Conservation (phyloP, 169 alveolate genomes). For the Cryptosporidium tyzzeri region DNA sequence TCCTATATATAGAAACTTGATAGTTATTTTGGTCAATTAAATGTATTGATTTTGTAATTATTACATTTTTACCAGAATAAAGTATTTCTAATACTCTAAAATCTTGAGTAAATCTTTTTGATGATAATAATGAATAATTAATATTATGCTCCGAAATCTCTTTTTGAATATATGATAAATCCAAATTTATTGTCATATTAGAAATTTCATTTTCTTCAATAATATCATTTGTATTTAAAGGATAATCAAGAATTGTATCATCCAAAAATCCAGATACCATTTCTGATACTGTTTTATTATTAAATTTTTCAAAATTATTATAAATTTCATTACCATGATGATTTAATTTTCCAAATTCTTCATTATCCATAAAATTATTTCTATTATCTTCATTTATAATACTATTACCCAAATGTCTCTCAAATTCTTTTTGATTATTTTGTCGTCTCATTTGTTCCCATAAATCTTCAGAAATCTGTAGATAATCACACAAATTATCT, state of each 20-base stretch:
- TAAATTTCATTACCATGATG: not conserved
- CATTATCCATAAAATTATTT: not conserved
- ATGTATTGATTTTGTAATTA: constrained; percentile 57
- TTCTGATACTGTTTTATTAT: not conserved
- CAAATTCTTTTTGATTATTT: constrained; percentile 65
- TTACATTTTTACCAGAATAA: constrained; percentile 17
- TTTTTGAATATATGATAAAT: not conserved
- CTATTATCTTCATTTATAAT: not conserved
- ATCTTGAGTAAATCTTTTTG: constrained; percentile 64
- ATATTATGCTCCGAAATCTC: not conserved
- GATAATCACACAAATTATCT: constrained; percentile 36
- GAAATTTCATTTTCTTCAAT: not conserved
- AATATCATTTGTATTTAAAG: not conserved
- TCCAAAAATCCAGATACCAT: constrained; percentile 67
- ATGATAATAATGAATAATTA: constrained; percentile 21
- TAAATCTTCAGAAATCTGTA: constrained; percentile 62
- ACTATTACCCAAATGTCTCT: constrained; percentile 51
- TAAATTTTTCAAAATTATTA: not conserved
- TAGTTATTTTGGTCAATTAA: constrained; percentile 57
- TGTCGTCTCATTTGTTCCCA: constrained; percentile 74
- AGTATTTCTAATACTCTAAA: constrained; percentile 28
- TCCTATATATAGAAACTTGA: constrained; percentile 43
- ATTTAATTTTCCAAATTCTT: not conserved
- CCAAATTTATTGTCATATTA: not conserved
- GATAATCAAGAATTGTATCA: constrained; percentile 59